Conservation (phyloP, 2,329 filamentous ascomycete species). For the Calonectria pteridis region DNA sequence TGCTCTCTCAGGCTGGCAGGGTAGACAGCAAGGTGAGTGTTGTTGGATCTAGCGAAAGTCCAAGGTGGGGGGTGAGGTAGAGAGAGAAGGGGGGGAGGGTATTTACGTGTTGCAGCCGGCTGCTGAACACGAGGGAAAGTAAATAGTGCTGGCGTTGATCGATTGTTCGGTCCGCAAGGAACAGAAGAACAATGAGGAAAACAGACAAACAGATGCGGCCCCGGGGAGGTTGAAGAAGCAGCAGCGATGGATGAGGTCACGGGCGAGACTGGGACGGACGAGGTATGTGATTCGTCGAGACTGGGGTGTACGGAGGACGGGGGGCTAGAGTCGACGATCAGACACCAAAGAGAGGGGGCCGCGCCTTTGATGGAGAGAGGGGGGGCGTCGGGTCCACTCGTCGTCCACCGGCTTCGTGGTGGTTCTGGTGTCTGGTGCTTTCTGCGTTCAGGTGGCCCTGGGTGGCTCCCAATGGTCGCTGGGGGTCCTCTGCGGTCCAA, state of each 20-base stretch:
- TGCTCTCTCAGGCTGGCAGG: conserved; percentile 4
- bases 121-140: conserved; percentile 46
- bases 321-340: conserved; percentile 43
- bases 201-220: conserved; percentile 32
- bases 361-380: conserved; percentile 34
- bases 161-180: conserved; percentile 46
- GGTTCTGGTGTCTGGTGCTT: conserved; percentile 30
- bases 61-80: conserved; percentile 27
- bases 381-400: conserved; percentile 38
- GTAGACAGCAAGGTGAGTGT: background rate
- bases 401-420: conserved; percentile 41
- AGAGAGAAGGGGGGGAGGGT: conserved; percentile 22
- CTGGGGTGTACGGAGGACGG: conserved; percentile 33
- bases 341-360: conserved; percentile 43
- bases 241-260: conserved; percentile 44
- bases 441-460: conserved; percentile 34
- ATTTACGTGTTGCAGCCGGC: conserved; percentile 47
- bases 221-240: conserved; percentile 44
- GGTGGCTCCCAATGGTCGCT: conserved; percentile 37
- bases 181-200: conserved; percentile 44
- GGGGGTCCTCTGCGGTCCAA: conserved; percentile 26
- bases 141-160: conserved; percentile 37
- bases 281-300: conserved; percentile 41
- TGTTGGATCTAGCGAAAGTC: conserved; percentile 40
- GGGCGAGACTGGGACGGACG: conserved; percentile 39